Evolutionary conservation across 768 basidiomycete genomes (phyloP).

Genomic region (Pholiota conissans): DNA sequence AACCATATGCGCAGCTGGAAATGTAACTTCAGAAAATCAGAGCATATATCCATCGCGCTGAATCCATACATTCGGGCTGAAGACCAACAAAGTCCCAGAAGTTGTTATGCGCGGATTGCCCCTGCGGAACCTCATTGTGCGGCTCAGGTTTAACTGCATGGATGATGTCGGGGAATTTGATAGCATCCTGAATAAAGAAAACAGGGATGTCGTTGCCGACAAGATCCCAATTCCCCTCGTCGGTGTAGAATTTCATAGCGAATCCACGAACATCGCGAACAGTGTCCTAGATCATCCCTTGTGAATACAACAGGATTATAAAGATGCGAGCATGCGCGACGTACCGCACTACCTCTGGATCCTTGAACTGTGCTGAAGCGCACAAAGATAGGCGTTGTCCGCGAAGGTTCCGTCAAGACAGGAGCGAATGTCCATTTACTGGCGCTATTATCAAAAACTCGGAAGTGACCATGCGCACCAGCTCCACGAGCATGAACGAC

Average conservation of each 20-base stretch:
- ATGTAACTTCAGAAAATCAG: slow-evolving; percentile 8
- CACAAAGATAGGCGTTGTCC: slow-evolving; percentile 75
- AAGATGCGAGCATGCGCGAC: no score
- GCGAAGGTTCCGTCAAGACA: slow-evolving; percentile 71
- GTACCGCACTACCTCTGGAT: slow-evolving; percentile 76
- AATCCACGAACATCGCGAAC: slow-evolving; percentile 89
- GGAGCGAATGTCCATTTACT: slow-evolving; percentile 69
- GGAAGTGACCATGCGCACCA: slow-evolving; percentile 84
- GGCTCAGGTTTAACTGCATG: slow-evolving; percentile 89
- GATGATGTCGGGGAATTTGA: slow-evolving; percentile 85
- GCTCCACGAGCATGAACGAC: slow-evolving; percentile 72
- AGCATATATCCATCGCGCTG: background rate
- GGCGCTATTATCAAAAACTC: slow-evolving; percentile 65
- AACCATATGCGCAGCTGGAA: slow-evolving; percentile 64
- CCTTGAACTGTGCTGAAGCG: slow-evolving; percentile 89
- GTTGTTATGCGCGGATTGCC: slow-evolving; percentile 75
- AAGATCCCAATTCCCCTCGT: slow-evolving; percentile 86
- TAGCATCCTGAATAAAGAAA: slow-evolving; percentile 79
- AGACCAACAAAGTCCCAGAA: slow-evolving; percentile 85
- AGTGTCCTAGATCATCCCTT: slow-evolving; percentile 45
- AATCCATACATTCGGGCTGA: slow-evolving; percentile 56
- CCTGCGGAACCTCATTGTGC: slow-evolving; percentile 75
- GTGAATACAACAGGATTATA: background rate
- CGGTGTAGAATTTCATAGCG: slow-evolving; percentile 79
- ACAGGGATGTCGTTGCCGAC: slow-evolving; percentile 85